These are phyloP conservation scores for Alternaria ventricosa DNA, from an alignment of 2,329 filamentous ascomycete genomes.

Conservation along the genomic window DNA sequence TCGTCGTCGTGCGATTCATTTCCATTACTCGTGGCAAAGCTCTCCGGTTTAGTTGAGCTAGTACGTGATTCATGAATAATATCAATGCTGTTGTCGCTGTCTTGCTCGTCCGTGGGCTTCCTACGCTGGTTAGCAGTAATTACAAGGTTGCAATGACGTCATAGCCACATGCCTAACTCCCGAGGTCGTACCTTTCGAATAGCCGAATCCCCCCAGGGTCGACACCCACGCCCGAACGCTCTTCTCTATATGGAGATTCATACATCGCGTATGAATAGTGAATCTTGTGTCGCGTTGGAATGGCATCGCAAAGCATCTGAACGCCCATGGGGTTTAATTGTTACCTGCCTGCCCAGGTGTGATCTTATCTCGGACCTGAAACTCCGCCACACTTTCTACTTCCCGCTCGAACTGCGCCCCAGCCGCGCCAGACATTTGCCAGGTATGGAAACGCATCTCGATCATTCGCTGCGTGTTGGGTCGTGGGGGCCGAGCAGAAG, in stretches of 20 bases:
- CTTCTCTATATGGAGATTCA: neutral
- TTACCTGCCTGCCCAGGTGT: neutral
- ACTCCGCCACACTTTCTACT: neutral
- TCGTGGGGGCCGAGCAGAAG: neutral
- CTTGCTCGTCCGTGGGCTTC: neutral
- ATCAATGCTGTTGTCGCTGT: neutral
- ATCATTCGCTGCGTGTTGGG: neutral
- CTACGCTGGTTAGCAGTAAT: neutral
- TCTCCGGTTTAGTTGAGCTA: neutral
- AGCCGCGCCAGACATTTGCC: neutral
- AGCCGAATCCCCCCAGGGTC: neutral
- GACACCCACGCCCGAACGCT: neutral
- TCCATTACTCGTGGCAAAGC: neutral
- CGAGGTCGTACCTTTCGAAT: neutral
- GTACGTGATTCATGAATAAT: neutral
- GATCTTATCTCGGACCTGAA: neutral
- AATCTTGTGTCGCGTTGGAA: neutral
- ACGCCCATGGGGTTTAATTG: neutral
- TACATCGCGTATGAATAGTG: neutral
- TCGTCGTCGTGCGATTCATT: neutral
- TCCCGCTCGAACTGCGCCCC: neutral
- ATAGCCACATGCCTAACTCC: neutral
- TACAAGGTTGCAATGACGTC: neutral
- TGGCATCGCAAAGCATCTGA: neutral
- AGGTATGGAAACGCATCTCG: neutral